phyloP scores from a whole-genome alignment of 2,329 filamentous ascomycete species.

The Verticillium albo-atrum region DNA sequence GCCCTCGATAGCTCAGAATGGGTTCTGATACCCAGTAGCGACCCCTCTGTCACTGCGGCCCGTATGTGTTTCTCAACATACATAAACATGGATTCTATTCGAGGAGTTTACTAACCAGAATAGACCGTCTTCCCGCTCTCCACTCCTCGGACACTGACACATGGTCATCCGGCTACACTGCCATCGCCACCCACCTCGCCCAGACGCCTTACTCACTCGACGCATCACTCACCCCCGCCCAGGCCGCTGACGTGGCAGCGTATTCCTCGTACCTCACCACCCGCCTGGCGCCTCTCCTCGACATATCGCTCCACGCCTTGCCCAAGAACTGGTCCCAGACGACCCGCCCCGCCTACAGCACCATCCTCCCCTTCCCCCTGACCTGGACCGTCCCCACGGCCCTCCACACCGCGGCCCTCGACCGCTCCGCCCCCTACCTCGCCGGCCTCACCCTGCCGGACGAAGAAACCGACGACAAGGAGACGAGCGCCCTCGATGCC shows the following conservation, averaged over 20 bases:
- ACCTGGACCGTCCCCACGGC: conserved; percentile 81
- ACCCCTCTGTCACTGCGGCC: conserved; percentile 65
- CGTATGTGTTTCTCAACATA: conserved; percentile 43
- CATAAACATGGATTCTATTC: conserved; percentile 19
- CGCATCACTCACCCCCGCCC: conserved; percentile 28
- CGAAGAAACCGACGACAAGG: conserved; percentile 23
- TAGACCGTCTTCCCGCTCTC: conserved; percentile 53
- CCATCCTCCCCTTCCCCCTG: conserved; percentile 77
- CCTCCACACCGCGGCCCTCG: conserved; percentile 65
- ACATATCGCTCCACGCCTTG: conserved; percentile 86
- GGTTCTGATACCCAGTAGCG: conserved; percentile 69
- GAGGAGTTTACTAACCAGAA: neutral
- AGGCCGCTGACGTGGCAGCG: conserved; percentile 44
- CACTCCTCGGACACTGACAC: conserved; percentile 35
- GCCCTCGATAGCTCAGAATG: conserved; percentile 57
- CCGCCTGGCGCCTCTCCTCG: conserved; percentile 72
- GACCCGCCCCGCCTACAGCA: conserved; percentile 77
- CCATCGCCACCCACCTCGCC: conserved; percentile 55
- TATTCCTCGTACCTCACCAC: conserved; percentile 68
- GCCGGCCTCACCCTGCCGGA: conserved; percentile 57
- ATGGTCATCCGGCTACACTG: conserved; percentile 57
- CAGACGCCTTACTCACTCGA: conserved; percentile 34
- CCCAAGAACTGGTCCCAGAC: conserved; percentile 77
- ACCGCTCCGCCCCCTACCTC: conserved; percentile 65
- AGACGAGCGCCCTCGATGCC: conserved; percentile 23